Evolutionary conservation across 805 yeast species (phyloP), one percentile per base, ranked within the genome.

Genomic region (Spathaspora passalidarum): DNA sequence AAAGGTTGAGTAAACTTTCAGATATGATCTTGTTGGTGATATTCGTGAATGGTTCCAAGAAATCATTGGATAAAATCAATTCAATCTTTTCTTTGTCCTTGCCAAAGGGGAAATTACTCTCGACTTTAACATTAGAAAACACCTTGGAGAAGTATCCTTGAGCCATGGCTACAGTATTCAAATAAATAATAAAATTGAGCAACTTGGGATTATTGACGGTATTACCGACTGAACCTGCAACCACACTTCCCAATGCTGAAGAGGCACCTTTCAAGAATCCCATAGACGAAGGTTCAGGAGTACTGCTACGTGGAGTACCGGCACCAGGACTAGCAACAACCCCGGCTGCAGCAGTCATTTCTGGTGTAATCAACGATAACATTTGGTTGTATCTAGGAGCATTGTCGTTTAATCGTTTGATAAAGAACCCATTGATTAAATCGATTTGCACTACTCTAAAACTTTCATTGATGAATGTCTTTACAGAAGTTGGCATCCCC

Each of bases 161-260:
- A 19, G 86, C 82, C 37, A 83, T 66, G 9, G 84, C 80, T 4
- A 90, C 69, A 1, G 95, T 83, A 63, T 92, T 91, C 48, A 90
- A 68, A 48, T 84, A 79, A 1, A 87, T 68, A 35, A 89, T 66
- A 57, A 81, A 90, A 13, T 78, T 79, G 25, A 80, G 74, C 13
- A 87, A 61, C 47, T 79, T 75, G 3, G 74, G 66, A 40, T 66
- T 63, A 47, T 68, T 71, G 7, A 78, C 75, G 2, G 61, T 37
- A 1, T 61, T 54, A 3, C 59, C 62, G 19, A 51, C 52, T 1
- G 59, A 57, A 19, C 62, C 50, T n/a, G 63, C 60, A 8, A 70
- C 76, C 2, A 71, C 76, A 45, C 65, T 69, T n/a, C 74, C 74
- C 42, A 71, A 56, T 1, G 76, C 76, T 50, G 62, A 67, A 4